A percentile compares a stretch with the other conserved stretches of the same genome.
Conservation (phyloP, 2,329 filamentous ascomycete species). For the Xylariaceae sp. region DNA sequence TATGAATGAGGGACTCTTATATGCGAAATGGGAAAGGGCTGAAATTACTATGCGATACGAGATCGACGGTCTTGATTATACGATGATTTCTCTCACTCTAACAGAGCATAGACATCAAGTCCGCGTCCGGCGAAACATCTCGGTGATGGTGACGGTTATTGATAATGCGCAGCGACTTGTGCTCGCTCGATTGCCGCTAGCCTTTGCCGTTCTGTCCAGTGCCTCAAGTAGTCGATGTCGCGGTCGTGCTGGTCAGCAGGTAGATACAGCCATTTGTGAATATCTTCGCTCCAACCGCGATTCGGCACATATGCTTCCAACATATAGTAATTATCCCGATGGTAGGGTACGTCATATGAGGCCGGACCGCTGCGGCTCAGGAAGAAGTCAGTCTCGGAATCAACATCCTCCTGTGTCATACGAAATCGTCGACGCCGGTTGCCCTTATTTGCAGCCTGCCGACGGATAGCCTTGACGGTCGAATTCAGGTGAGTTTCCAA, state of each 20-base stretch:
- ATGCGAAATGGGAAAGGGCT: too few relatives aligned
- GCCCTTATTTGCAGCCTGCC: constrained; percentile 44
- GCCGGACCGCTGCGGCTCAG: constrained; percentile 46
- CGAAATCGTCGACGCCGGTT: constrained; percentile 41
- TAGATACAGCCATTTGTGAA: constrained; percentile 45
- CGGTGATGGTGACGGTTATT: too few relatives aligned
- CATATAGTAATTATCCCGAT: constrained; percentile 56
- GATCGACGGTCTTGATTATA: too few relatives aligned
- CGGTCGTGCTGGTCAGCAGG: constrained; percentile 34
- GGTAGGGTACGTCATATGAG: constrained; percentile 48
- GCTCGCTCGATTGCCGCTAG: constrained; percentile 2
- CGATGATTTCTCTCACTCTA: too few relatives aligned
- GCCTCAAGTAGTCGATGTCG: constrained; percentile 31
- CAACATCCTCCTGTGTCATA: constrained; percentile 41
- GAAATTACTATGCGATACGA: too few relatives aligned
- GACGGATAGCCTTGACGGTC: constrained; percentile 39
- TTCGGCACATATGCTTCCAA: constrained; percentile 54
- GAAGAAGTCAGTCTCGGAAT: constrained; percentile 44
- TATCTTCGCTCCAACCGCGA: constrained; percentile 45
- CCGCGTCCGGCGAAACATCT: too few relatives aligned
- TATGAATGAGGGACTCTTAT: too few relatives aligned
- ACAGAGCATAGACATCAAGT: too few relatives aligned
- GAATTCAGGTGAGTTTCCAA: constrained; percentile 44
- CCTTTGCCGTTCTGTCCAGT: constrained; percentile 18
- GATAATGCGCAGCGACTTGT: not conserved